Evolutionary conservation across 768 basidiomycete species (phyloP), one percentile per base, ranked within the genome.

Genomic region (Auriscalpium vulgare): DNA sequence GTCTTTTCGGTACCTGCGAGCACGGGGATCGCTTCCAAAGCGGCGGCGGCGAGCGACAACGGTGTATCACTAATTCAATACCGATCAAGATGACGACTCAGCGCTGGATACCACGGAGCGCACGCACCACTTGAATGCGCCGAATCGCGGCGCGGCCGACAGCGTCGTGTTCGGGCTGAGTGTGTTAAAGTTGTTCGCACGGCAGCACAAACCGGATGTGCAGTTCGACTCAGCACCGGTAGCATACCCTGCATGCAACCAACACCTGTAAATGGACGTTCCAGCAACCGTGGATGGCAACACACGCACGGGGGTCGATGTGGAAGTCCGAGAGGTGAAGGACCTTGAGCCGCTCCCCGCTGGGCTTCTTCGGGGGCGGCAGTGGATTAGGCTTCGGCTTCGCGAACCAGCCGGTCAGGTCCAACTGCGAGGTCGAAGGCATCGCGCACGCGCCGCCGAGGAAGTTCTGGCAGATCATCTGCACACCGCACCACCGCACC

Each of bases 321-420:
- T 89, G 88, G 55, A 87, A 74, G 63, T 90, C 88, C 1, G 86
- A 87, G n/a, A 91, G 55, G 65, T 90, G 88, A 56, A 91, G 68
- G 0, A 89, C 82, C 65, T 87, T 88, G 45, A 88, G 70, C 38
- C 81, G 75, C 62, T 86, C 68, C 11, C 87, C 87, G 46, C 81
- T 86, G 14, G 78, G 76, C 65, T 75, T 74, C 66, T 76, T 85
- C 0, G 75, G 74, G 9, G 72, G 58, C n/a, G 85, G 85, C 11
- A 84, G 75, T 4, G 83, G 82, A 34, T 77, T 75, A 1, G 88
- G 88, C 65, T 90, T 91, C 3, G 87, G 85, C 67, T 87, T 90
- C 34, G 78, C 73, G 68, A 90, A 91, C 84, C 87, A 90, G 11
- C 71, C 71, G 1, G 79, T 83, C 37, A 84, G 64, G 63, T 91